Conservation (phyloP, 345 rosid genomes). For the Arabidopsis suecica region DNA sequence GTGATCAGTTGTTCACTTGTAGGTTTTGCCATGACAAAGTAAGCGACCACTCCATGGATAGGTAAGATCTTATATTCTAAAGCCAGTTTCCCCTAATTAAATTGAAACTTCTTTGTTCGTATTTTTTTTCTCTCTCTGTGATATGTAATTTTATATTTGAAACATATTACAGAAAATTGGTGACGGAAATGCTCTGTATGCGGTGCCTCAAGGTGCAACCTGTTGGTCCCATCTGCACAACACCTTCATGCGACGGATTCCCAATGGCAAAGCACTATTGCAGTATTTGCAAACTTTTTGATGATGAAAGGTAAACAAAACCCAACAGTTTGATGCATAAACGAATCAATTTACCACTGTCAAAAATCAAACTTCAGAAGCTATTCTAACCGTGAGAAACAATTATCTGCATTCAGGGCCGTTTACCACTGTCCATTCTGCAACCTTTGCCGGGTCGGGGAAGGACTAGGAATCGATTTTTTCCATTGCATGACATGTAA, state of each 20-base stretch:
- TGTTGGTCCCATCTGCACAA: constrained; percentile 70
- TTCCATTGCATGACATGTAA: constrained; percentile 98
- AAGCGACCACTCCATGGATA: constrained; percentile 89
- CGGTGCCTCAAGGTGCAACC: constrained; percentile 79
- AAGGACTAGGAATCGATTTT: constrained; percentile 84
- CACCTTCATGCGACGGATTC: constrained; percentile 70
- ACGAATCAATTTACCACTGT: not conserved
- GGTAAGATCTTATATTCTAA: constrained; percentile 48
- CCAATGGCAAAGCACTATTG: constrained; percentile 88
- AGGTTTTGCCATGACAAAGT: constrained; percentile 92
- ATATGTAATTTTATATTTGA: constrained; percentile 16
- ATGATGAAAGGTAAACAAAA: constrained; percentile 76
- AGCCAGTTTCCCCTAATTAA: constrained; percentile 3
- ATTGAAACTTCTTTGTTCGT: not conserved
- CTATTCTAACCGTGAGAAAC: constrained; percentile 19
- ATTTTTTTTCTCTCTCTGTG: not conserved
- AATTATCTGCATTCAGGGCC: constrained; percentile 52
- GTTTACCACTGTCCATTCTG: constrained; percentile 93
- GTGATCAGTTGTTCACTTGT: constrained; percentile 76
- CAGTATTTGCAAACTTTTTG: constrained; percentile 89
- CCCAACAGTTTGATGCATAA: constrained; percentile 10
- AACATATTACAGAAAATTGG: constrained; percentile 62
- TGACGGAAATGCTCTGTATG: constrained; percentile 93
- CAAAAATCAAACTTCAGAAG: constrained; percentile 11
- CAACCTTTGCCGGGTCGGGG: constrained; percentile 91